These are phyloP conservation scores for Lagerstroemia speciosa DNA, from an alignment of 345 rosid species.

Conservation along the genomic window DNA sequence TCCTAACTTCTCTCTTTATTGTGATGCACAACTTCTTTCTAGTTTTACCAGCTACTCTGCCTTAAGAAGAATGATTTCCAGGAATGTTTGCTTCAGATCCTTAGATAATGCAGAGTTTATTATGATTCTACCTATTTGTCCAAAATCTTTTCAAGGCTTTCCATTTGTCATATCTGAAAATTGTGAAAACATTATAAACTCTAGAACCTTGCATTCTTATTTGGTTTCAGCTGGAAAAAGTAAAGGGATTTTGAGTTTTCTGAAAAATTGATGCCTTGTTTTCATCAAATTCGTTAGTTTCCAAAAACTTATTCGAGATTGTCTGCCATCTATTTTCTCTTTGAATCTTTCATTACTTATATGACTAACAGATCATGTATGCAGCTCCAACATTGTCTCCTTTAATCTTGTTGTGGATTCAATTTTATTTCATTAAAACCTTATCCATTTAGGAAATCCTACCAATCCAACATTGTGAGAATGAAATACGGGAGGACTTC, in stretches of 20 bases:
- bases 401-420: background rate
- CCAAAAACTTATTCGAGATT: background rate
- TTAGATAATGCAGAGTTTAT: background rate
- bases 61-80: background rate
- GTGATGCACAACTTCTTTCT: background rate
- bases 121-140: background rate
- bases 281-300: background rate
- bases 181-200: background rate
- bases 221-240: background rate
- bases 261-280: background rate
- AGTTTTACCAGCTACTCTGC: background rate
- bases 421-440: background rate
- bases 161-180: background rate
- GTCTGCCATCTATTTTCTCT: background rate
- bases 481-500: conserved; percentile 52
- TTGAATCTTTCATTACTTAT: background rate
- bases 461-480: conserved; percentile 42
- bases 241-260: background rate
- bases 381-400: background rate
- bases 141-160: background rate
- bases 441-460: conserved; percentile 39
- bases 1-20: conserved; percentile 9
- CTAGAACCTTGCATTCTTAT: background rate
- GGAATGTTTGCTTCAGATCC: no score
- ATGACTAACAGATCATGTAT: background rate